Conservation (phyloP, 177 flowering plant species). For the Tripterygium wilfordii region DNA sequence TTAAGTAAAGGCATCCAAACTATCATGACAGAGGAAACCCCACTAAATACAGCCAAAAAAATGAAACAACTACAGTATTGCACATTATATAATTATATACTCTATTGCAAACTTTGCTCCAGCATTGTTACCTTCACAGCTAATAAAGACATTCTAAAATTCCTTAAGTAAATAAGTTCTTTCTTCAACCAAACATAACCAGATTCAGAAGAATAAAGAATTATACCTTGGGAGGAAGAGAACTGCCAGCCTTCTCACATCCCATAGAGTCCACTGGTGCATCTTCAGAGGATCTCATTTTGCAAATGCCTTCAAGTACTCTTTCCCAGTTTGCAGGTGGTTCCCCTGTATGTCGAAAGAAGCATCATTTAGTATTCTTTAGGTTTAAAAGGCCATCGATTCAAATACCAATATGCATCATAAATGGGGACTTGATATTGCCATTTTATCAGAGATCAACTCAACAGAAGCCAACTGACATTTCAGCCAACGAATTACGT, state of each 20-base stretch:
- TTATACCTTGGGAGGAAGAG: conserved; percentile 78
- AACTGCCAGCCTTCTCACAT: conserved; percentile 90
- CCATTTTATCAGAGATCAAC: too few species aligned
- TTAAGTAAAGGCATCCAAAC: too few species aligned
- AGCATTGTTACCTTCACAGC: too few species aligned
- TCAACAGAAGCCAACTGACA: too few species aligned
- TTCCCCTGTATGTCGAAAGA: conserved; percentile 30
- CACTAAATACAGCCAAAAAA: too few species aligned
- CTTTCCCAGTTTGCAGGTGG: conserved; percentile 83
- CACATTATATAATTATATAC: too few species aligned
- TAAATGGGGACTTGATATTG: neutral
- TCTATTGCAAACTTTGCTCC: too few species aligned
- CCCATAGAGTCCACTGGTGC: conserved; percentile 98
- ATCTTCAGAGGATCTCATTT: conserved; percentile 82
- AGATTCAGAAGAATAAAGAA: neutral
- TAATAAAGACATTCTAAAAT: too few species aligned
- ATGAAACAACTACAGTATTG: too few species aligned
- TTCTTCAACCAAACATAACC: neutral
- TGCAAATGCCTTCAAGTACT: conserved; percentile 74
- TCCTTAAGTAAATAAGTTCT: neutral
- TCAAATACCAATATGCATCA: neutral
- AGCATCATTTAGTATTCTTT: neutral
- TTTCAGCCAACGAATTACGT: neutral
- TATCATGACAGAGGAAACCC: too few species aligned
- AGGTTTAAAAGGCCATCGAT: too few species aligned